Base-by-base conservation (phyloP, 345 rosid genomes). In the Cardamine resedifolia region DNA sequence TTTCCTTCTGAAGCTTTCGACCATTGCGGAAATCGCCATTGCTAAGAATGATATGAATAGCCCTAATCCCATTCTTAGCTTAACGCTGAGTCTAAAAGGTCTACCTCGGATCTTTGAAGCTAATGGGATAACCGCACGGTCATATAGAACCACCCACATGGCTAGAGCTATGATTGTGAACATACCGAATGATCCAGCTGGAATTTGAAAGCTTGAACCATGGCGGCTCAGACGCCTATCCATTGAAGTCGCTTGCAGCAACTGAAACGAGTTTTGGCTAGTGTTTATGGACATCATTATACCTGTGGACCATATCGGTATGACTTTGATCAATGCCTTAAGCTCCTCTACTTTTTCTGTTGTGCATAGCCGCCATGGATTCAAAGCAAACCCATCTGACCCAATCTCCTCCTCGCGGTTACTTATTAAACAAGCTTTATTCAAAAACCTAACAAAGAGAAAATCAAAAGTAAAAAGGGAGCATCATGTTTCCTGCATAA, bases 291-390 rank as follows among this genome's bases (percentile, higher is more conserved):
- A 86, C 81, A 85, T 76, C 71, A 87, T 71, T 39, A 86, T 85
- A 71, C 96, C 96, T 11, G 96, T 79, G 36, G 88, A 83, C 96
- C 96, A 92, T 41, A 88, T 24, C 4, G 98, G 93, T 44, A 85
- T 66, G 72, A 83, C 87, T 58, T 83, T 87, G 50, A 92, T 55
- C 5, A 90, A 70, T 52, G 91, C 86, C 80, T 86, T 92, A 16
- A 87, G 83, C 76, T 88, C 98, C 55, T 92, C 98, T 9, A 90
- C 96, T 83, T 88, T 87, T 38, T 90, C 88, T 33, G 84, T 66
- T 8, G 90, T 88, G 83, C 91, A 87, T 70, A 92, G 88, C 41
- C 80, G 78, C 98, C 96, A 90, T 5, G 95, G 86, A 58, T 87
- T 71, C 23, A 70, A 64, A 61, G 98, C 89, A 27, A 74, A 73